Evolutionary conservation across 305 asterid species (phyloP), one percentile per base, ranked within the genome.

Genomic region (Ajuga reptans): DNA sequence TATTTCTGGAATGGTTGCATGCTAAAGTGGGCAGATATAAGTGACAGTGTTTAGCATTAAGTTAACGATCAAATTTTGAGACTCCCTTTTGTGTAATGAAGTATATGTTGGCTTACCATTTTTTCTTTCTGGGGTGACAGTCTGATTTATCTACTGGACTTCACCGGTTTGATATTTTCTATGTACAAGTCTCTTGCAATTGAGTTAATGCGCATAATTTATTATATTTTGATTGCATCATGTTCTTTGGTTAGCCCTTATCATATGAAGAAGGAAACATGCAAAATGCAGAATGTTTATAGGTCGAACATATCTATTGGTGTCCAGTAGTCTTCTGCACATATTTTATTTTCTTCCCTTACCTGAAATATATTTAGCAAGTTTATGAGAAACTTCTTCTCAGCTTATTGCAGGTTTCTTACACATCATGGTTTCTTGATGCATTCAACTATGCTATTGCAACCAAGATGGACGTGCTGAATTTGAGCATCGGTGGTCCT

Each of bases 381-480:
- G 95, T 84, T 78, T 83, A 81, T 88, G 91, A 93, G 91, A 83
- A 89, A 78, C 83, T 77, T 89, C 80, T 83, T 69, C 84, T 90
- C 97, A 93, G 97, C 89, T 88, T 77, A 78, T 81, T 93, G 90
- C 99, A 93, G 99, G 96, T 93, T 75, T 93, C 99, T 59, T 93
- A 89, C 81, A 93, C 99, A 18, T 93, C 99, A 15, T 93, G 97
- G 97, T 93, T 93, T 79, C 99, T 90, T 86, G 99, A 93, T 75
- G 99, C 99, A 68, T 93, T 93, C 85, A 93, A 93, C 74, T 93
- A 90, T 77, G 99, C 99, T 39, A 91, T 93, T 81, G 96, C 97
- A 31, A 87, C 88, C 78, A 78, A 87, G 75, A 89, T 94, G 97
- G 98, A 94, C 53, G 99, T 91, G 80, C 85, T 94, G 85, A 94